A percentile compares a stretch with the other conserved stretches of the same genome.
These are phyloP conservation scores for Hypoxylon sp. DNA, from an alignment of 2,329 filamentous ascomycete species.

Conservation along the genomic window DNA sequence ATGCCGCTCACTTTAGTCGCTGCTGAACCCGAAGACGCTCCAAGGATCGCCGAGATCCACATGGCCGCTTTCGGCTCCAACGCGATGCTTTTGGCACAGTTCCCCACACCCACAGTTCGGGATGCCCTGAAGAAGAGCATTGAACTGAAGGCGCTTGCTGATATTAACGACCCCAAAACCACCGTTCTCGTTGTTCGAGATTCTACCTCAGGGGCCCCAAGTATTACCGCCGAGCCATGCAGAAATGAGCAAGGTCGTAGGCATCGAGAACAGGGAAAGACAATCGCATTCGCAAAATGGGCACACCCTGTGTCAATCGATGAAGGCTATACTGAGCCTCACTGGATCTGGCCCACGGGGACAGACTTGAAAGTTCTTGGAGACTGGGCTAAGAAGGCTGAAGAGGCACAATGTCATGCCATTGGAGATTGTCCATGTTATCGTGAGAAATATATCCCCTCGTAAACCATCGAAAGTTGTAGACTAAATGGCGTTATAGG, in stretches of 20 bases:
- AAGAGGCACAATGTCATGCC: conserved; percentile 33
- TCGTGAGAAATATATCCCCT: conserved; percentile 39
- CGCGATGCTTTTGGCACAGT: conserved; percentile 50
- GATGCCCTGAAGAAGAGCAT: conserved; percentile 37
- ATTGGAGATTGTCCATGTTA: conserved; percentile 45
- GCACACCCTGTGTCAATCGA: conserved; percentile 37
- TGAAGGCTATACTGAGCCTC: conserved; percentile 43
- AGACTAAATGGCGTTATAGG: conserved; percentile 18
- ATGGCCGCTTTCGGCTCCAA: conserved; percentile 48
- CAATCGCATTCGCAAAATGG: conserved; percentile 51
- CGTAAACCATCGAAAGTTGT: neutral
- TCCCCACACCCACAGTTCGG: conserved; percentile 42
- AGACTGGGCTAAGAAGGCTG: conserved; percentile 39
- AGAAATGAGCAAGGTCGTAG: neutral
- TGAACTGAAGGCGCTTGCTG: conserved; percentile 44
- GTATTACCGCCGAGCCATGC: neutral
- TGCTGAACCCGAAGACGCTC: conserved; percentile 44
- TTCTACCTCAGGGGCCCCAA: neutral
- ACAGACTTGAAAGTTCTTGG: conserved; percentile 42
- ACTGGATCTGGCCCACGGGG: conserved; percentile 49
- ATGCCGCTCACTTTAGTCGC: conserved; percentile 28
- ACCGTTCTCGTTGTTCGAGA: conserved; percentile 47
- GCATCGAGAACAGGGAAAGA: neutral
- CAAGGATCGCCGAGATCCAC: conserved; percentile 51
- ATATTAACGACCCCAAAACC: conserved; percentile 46